Evolutionary conservation across 176 grass and related monocot genomes (phyloP).

Genomic region (Puya raimondii): DNA sequence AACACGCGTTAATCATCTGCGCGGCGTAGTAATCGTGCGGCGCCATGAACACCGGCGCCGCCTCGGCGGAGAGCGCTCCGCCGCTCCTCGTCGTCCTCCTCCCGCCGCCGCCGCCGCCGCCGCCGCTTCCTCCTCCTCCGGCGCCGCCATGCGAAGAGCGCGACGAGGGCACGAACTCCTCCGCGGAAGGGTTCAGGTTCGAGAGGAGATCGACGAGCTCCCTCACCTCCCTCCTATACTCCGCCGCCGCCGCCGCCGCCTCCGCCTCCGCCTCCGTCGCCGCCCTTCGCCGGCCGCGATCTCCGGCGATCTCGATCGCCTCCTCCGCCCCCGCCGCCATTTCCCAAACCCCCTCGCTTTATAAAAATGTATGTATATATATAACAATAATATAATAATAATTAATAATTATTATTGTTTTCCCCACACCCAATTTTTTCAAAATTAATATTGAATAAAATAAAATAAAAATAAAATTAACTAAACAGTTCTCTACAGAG

Average conservation of each 20-base stretch:
- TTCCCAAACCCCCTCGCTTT: no score
- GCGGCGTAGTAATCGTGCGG: no score
- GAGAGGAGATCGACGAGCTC: conserved; percentile 84
- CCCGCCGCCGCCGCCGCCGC: conserved; percentile 11
- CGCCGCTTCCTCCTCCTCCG: conserved; percentile 10
- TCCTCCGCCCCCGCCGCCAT: no score
- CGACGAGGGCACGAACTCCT: conserved; percentile 88
- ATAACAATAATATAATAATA: no score
- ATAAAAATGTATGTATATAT: no score
- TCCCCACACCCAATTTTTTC: no score
- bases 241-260: conserved; percentile 40
- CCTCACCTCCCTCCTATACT: conserved; percentile 74
- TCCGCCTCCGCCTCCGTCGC: background rate
- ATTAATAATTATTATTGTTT: no score
- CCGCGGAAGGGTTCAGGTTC: conserved; percentile 78
- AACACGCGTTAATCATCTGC: no score
- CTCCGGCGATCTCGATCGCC: no score
- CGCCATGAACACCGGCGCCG: conserved; percentile 59
- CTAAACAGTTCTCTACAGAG: no score
- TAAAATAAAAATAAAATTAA: no score
- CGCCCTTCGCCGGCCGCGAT: background rate
- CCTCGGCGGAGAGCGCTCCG: conserved; percentile 50
- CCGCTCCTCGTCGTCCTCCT: background rate
- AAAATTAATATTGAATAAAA: no score
- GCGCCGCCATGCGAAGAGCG: conserved; percentile 14